Conservation (phyloP, 140 eudicot species). For the Stevia rebaudiana region DNA sequence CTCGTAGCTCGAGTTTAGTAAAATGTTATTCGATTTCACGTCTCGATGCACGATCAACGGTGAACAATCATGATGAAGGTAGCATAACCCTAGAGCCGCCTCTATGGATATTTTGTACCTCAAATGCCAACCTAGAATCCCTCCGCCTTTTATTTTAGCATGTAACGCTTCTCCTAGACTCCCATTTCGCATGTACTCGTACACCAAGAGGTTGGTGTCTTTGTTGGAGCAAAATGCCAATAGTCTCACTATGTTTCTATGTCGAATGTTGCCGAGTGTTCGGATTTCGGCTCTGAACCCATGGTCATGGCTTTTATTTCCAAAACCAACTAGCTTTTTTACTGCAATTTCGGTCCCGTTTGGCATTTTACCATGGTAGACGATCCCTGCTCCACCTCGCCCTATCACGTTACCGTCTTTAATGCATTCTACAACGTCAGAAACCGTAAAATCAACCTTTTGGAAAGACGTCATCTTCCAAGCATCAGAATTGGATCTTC, state of each 20-base stretch:
- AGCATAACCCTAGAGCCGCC: slow-evolving; percentile 80
- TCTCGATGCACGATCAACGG: slow-evolving; percentile 89
- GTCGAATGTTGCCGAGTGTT: slow-evolving; percentile 89
- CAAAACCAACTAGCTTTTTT: slow-evolving; percentile 65
- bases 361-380: slow-evolving; percentile 87
- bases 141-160: slow-evolving; percentile 51
- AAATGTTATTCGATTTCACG: slow-evolving; percentile 84
- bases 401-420: slow-evolving; percentile 93
- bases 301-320: slow-evolving; percentile 65
- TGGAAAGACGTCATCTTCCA: slow-evolving; percentile 92
- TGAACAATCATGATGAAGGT: slow-evolving; percentile 93
- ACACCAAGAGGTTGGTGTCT: slow-evolving; percentile 73
- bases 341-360: slow-evolving; percentile 85
- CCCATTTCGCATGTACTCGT: slow-evolving; percentile 96
- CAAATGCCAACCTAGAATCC: slow-evolving; percentile 66
- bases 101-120: slow-evolving; percentile 83
- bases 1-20: slow-evolving; percentile 65
- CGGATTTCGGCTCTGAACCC: slow-evolving; percentile 84
- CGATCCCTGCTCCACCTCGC: slow-evolving; percentile 90
- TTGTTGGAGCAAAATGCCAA: slow-evolving; percentile 86
- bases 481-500: slow-evolving; percentile 38
- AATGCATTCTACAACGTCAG: slow-evolving; percentile 72
- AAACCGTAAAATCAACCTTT: slow-evolving; percentile 64
- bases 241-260: slow-evolving; percentile 77
- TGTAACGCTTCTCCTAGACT: slow-evolving; percentile 91